A percentile compares a stretch with the other conserved stretches of the same genome.
phyloP scores from a whole-genome alignment of 257 asterid species.

The Nicotiana benthamiana region DNA sequence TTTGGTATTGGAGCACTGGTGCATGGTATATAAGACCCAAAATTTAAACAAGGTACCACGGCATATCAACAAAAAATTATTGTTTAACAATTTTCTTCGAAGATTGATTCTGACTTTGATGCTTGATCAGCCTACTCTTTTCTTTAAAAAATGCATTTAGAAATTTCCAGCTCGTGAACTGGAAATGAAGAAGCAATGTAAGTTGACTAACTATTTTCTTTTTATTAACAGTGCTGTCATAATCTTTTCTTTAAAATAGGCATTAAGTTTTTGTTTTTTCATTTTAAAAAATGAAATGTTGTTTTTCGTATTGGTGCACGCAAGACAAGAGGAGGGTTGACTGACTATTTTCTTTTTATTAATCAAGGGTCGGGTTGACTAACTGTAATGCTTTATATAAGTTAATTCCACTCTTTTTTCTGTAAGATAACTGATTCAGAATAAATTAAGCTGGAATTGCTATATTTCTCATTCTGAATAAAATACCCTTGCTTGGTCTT shows the following conservation, averaged over 20 bases:
- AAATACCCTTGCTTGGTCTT: not conserved
- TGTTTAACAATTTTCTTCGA: not conserved
- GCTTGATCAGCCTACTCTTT: not conserved
- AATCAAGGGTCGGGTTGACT: not conserved
- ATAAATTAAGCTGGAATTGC: not conserved
- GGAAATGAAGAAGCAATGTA: not conserved
- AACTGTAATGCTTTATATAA: not conserved
- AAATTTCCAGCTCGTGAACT: not conserved
- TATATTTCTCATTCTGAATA: not conserved
- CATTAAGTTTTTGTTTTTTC: no score
- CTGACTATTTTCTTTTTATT: not conserved
- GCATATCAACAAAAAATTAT: not conserved
- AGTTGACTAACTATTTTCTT: not conserved
- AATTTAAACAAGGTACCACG: not conserved
- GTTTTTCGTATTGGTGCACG: not conserved
- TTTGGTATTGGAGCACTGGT: not conserved
- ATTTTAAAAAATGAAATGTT: no score
- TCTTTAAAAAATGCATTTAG: not conserved
- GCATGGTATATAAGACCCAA: not conserved
- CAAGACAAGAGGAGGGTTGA: not conserved
- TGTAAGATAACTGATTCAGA: not conserved
- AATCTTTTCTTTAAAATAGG: no score
- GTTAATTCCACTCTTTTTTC: not conserved
- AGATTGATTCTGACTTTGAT: not conserved
- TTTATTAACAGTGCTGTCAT: not conserved